phyloP scores from a whole-genome alignment of 176 grass and related monocot species.

The Triticum aestivum region DNA sequence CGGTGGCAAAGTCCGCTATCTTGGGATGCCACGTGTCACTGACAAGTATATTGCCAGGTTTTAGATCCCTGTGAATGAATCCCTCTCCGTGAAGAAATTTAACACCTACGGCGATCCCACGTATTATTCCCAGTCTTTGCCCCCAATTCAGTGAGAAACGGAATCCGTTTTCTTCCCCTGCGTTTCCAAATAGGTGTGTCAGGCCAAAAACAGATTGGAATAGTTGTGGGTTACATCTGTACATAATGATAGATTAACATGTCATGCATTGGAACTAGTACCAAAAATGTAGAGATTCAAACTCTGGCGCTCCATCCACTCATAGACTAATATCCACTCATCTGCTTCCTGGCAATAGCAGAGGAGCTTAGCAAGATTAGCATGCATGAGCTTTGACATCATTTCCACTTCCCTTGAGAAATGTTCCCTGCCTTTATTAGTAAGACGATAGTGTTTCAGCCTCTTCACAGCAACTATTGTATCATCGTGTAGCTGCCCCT shows the following conservation, averaged over 20 bases:
- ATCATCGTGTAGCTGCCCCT: background rate
- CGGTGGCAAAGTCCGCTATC: background rate
- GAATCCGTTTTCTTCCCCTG: background rate
- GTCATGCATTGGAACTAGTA: background rate
- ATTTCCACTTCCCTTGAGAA: background rate
- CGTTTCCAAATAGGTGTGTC: too few species aligned
- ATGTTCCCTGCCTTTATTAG: background rate
- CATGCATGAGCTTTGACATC: background rate
- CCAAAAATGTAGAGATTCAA: background rate
- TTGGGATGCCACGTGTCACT: background rate
- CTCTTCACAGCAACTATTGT: background rate
- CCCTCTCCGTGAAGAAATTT: background rate
- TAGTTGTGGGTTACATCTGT: background rate
- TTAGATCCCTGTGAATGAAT: constrained; percentile 21
- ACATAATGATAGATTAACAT: background rate
- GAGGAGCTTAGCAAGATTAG: background rate
- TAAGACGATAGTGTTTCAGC: background rate
- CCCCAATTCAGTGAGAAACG: background rate
- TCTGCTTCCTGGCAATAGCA: background rate
- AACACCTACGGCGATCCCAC: background rate
- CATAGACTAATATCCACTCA: background rate
- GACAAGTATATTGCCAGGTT: background rate
- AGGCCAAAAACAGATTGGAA: too few species aligned
- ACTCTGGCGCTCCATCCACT: background rate
- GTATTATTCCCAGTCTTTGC: background rate